Percentiles rank a stretch among this genome's conserved stretches.
These are phyloP conservation scores for Hypoxylon sp. DNA, from an alignment of 2,329 filamentous ascomycete species.

Conservation along the genomic window DNA sequence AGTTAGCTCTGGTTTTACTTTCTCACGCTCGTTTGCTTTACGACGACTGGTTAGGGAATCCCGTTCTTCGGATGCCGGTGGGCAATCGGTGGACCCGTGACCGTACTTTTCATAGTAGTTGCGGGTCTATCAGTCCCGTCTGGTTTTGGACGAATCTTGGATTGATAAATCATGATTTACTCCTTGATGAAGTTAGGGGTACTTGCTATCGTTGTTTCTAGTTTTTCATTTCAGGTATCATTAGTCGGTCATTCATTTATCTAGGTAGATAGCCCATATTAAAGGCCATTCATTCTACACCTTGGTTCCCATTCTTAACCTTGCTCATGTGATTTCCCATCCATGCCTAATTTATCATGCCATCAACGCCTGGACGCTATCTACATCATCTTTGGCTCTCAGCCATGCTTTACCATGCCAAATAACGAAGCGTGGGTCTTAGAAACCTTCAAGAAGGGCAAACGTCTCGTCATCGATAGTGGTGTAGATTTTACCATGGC, in stretches of 20 bases:
- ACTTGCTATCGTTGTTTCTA: conserved; percentile 23
- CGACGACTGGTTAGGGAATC: conserved; percentile 24
- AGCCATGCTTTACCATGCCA: conserved; percentile 1
- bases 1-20: conserved; percentile 29
- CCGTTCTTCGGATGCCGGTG: conserved; percentile 7
- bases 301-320: conserved; percentile 19
- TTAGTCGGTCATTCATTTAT: conserved; percentile 45
- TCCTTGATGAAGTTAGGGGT: conserved; percentile 11
- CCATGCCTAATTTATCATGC: conserved; percentile 28
- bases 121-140: conserved; percentile 18
- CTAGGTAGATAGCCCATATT: conserved; percentile 41
- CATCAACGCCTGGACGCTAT: conserved; percentile 30
- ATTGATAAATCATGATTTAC: conserved; percentile 29
- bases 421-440: neutral
- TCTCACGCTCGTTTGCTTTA: conserved; percentile 28
- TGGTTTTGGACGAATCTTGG: conserved; percentile 12
- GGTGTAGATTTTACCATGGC: conserved; percentile 83
- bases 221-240: conserved; percentile 43
- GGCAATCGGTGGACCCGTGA: conserved; percentile 3
- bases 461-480: conserved; percentile 95
- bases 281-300: conserved; percentile 44
- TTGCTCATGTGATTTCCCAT: conserved; percentile 26
- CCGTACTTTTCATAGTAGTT: conserved; percentile 23
- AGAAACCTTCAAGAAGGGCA: conserved; percentile 78
- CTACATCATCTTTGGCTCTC: conserved; percentile 3